Conservation (phyloP, 1,284 basidiomycete genomes). For the Papiliotrema flavescens region DNA sequence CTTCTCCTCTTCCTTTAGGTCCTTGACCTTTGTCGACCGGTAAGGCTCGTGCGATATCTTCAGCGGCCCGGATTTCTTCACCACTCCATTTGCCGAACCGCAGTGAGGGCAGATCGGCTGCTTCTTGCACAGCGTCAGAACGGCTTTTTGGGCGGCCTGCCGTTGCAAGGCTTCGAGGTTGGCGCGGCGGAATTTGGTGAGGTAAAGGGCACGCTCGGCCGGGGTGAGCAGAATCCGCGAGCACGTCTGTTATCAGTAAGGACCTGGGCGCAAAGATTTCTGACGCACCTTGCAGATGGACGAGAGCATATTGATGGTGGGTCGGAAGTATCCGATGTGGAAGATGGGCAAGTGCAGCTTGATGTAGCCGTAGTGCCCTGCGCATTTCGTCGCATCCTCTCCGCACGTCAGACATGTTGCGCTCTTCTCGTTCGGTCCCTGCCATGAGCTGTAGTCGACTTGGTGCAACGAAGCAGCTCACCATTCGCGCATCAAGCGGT, state of each 20-base stretch:
- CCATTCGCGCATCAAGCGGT: conserved; percentile 82
- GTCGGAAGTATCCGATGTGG: conserved; percentile 97
- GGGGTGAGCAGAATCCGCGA: conserved; percentile 90
- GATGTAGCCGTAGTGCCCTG: conserved; percentile 97
- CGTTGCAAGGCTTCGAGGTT: conserved; percentile 93
- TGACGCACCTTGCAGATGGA: conserved; percentile 84
- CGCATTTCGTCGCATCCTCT: conserved; percentile 86
- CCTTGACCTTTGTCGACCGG: conserved; percentile 87
- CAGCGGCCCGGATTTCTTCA: conserved; percentile 92
- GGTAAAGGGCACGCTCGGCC: conserved; percentile 74
- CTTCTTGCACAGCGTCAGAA: conserved; percentile 85
- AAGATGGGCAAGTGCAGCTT: conserved; percentile 95
- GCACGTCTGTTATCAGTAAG: conserved; percentile 70
- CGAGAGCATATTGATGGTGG: conserved; percentile 88
- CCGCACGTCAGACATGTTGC: conserved; percentile 94
- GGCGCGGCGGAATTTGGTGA: conserved; percentile 84
- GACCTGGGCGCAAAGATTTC: too few species aligned
- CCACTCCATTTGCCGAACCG: conserved; percentile 85
- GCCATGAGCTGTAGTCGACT: conserved; percentile 7
- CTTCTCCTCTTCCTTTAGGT: conserved; percentile 85
- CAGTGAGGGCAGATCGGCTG: conserved; percentile 91
- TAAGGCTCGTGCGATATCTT: conserved; percentile 99
- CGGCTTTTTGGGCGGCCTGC: conserved; percentile 78
- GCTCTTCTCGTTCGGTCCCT: conserved; percentile 95
- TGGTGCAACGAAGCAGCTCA: conserved; percentile 41